Conservation (phyloP, 1,284 basidiomycete genomes). For the Pulveroboletus ridleyi region DNA sequence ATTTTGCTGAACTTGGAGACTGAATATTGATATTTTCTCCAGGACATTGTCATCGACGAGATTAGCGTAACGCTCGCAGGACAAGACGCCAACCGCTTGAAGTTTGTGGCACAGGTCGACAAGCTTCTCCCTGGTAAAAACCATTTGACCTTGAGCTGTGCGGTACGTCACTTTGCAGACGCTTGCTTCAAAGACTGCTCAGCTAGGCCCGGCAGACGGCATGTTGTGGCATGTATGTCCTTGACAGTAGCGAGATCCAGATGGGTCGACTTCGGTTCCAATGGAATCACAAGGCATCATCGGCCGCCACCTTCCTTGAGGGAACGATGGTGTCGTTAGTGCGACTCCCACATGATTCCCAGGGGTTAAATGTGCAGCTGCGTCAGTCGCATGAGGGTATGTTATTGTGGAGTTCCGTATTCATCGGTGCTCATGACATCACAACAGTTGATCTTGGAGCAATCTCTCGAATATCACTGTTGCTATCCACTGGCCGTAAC, state of each 20-base stretch:
- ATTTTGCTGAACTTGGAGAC: slow-evolving; percentile 10
- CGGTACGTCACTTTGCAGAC: slow-evolving; percentile 54
- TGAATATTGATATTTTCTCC: slow-evolving; percentile 19
- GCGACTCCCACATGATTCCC: slow-evolving; percentile 62
- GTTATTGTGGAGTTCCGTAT: slow-evolving; percentile 28
- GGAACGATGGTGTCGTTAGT: slow-evolving; percentile 48
- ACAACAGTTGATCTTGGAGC: slow-evolving; percentile 71
- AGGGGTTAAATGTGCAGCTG: slow-evolving; percentile 64
- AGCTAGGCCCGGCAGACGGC: slow-evolving; percentile 56
- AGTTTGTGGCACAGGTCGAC: slow-evolving; percentile 47
- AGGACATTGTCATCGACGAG: slow-evolving; percentile 59
- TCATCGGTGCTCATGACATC: slow-evolving; percentile 13
- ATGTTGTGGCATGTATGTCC: slow-evolving; percentile 62
- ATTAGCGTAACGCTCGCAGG: slow-evolving; percentile 59
- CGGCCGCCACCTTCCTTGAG: slow-evolving; percentile 32
- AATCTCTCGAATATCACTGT: slow-evolving; percentile 57
- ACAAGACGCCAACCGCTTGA: slow-evolving; percentile 60
- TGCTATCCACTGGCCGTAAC: slow-evolving; percentile 72
- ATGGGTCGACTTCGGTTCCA: slow-evolving; percentile 64
- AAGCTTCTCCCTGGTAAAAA: slow-evolving; percentile 60
- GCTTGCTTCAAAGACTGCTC: background rate
- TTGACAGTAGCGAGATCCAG: slow-evolving; percentile 66
- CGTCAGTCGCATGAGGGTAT: slow-evolving; percentile 67
- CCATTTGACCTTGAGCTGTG: slow-evolving; percentile 65
- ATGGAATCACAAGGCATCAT: slow-evolving; percentile 53